Evolutionary conservation across 192 early-diverging fungal species (phyloP).

Genomic region (Rhizophagus prolifer): DNA sequence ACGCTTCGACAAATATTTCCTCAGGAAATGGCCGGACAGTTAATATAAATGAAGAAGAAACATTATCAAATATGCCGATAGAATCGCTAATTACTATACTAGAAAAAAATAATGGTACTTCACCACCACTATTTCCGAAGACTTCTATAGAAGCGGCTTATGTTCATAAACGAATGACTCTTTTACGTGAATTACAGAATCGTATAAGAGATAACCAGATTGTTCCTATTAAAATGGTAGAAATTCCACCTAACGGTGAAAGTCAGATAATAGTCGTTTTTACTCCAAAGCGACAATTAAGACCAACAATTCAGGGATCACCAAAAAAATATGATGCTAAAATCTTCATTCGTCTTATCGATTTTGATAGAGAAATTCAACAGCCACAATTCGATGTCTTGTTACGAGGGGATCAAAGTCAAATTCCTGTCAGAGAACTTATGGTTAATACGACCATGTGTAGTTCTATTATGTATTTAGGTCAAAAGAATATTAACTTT

Average conservation of each 20-base stretch:
- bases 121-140: conserved; percentile 68
- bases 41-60: background rate
- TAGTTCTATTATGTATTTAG: conserved; percentile 85
- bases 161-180: conserved; percentile 64
- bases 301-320: conserved; percentile 64
- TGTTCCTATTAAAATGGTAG: conserved; percentile 55
- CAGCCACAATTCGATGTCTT: conserved; percentile 79
- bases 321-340: conserved; percentile 80
- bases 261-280: conserved; percentile 76
- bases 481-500: conserved; percentile 97
- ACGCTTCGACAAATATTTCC: background rate
- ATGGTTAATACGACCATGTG: conserved; percentile 84
- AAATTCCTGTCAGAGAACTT: conserved; percentile 87
- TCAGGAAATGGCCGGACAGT: background rate
- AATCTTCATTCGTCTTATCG: conserved; percentile 78
- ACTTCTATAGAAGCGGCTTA: conserved; percentile 68
- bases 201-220: conserved; percentile 72
- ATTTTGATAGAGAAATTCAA: conserved; percentile 83
- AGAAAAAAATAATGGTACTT: conserved; percentile 60
- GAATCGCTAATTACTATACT: conserved; percentile 61
- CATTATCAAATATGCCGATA: conserved; percentile 40
- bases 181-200: conserved; percentile 72
- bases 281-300: conserved; percentile 57
- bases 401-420: conserved; percentile 49
- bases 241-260: conserved; percentile 64